Conservation (phyloP, 192 early-diverging fungal species). For the Backusella mclennaniae region DNA sequence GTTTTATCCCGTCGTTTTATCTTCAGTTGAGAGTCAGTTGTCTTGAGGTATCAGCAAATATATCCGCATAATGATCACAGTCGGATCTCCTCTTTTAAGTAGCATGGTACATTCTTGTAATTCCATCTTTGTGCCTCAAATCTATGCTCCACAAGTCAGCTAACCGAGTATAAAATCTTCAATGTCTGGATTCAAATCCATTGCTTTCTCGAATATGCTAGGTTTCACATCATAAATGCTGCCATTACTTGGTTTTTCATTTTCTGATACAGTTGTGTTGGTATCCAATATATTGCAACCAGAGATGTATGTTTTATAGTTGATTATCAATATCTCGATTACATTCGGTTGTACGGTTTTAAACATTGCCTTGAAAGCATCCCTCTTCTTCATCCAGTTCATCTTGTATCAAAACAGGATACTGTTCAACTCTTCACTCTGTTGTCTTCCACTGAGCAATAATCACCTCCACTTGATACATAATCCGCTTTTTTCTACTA, state of each 20-base stretch:
- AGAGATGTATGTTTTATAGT: constrained; percentile 41
- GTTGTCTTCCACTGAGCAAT: constrained; percentile 45
- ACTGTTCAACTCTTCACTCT: constrained; percentile 32
- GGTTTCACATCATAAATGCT: constrained; percentile 51
- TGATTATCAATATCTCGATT: constrained; percentile 34
- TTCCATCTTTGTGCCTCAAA: constrained; percentile 41
- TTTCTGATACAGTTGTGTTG: constrained; percentile 15
- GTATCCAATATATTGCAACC: constrained; percentile 49
- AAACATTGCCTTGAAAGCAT: constrained; percentile 36
- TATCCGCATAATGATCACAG: constrained; percentile 47
- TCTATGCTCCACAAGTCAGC: constrained; percentile 44
- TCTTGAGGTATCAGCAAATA: constrained; percentile 44
- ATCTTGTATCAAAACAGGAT: constrained; percentile 18
- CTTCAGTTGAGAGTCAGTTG: neutral
- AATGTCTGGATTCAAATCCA: constrained; percentile 45
- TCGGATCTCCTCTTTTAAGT: constrained; percentile 17
- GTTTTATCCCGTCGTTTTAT: neutral
- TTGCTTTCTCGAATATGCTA: constrained; percentile 55
- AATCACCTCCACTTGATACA: constrained; percentile 33
- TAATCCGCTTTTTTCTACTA: neutral
- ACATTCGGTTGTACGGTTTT: constrained; percentile 35
- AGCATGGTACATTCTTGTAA: constrained; percentile 52
- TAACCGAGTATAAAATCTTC: constrained; percentile 43
- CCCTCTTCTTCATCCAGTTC: constrained; percentile 36
- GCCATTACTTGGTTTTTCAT: constrained; percentile 25